phyloP scores from a whole-genome alignment of 2,329 filamentous ascomycete genomes.

The Zymoseptoria passerinii region DNA sequence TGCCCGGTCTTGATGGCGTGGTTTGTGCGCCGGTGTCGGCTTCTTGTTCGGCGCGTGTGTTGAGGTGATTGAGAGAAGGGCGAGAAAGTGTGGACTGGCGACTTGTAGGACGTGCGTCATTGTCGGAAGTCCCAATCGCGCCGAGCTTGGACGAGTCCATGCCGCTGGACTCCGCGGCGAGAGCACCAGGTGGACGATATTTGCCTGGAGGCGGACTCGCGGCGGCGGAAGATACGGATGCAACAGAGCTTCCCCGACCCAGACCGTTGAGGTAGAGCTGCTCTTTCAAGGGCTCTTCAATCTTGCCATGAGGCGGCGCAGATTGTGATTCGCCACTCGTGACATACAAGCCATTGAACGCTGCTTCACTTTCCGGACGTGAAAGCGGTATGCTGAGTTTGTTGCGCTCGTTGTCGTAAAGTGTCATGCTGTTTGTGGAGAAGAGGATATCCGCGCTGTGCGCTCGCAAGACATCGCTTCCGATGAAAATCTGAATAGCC shows the following conservation, averaged over 20 bases:
- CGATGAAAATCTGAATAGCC: conserved; percentile 75
- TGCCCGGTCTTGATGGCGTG: conserved; percentile 16
- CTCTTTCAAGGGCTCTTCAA: conserved; percentile 48
- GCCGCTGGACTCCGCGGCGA: conserved; percentile 16
- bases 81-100: conserved; percentile 17
- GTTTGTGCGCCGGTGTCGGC: conserved; percentile 11
- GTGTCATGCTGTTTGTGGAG: conserved; percentile 79
- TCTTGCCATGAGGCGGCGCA: conserved; percentile 1
- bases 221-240: conserved; percentile 17
- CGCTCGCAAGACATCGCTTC: conserved; percentile 75
- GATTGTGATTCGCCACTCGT: conserved; percentile 28
- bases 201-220: conserved; percentile 23
- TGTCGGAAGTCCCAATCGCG: conserved; percentile 17
- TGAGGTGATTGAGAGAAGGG: conserved; percentile 19
- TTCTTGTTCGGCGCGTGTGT: conserved; percentile 14
- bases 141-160: conserved; percentile 17
- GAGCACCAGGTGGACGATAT: conserved; percentile 24
- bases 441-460: conserved; percentile 88
- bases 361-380: conserved; percentile 74
- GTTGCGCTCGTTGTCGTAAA: conserved; percentile 79
- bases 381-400: conserved; percentile 88
- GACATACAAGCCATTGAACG: conserved; percentile 71
- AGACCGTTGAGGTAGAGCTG: conserved; percentile 27
- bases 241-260: conserved; percentile 22
- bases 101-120: conserved; percentile 19